These are phyloP conservation scores for Passiflora organensis DNA, from an alignment of 345 rosid species.

Conservation along the genomic window DNA sequence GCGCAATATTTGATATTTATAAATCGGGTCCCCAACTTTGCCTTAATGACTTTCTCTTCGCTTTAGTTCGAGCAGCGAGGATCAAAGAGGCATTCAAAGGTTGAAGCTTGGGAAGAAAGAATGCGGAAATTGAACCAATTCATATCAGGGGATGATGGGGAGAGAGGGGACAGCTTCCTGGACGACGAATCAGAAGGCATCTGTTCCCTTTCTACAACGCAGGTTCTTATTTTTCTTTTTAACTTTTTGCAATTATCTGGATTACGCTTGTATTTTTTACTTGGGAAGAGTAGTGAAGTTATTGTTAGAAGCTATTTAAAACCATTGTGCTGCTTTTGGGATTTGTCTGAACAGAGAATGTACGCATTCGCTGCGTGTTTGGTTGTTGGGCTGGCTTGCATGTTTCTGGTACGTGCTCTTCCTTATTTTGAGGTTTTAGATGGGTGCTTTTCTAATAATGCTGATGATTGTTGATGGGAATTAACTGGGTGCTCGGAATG, in stretches of 20 bases:
- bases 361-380: conserved; percentile 64
- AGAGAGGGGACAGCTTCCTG: conserved; percentile 34
- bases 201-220: conserved; percentile 66
- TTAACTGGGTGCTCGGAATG: too few species aligned
- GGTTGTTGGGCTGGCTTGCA: conserved; percentile 55
- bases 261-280: not conserved
- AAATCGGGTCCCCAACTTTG: too few species aligned
- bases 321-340: conserved; percentile 8
- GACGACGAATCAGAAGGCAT: conserved; percentile 65
- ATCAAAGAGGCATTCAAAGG: too few species aligned
- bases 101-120: not conserved
- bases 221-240: conserved; percentile 36
- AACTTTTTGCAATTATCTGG: not conserved
- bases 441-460: too few species aligned
- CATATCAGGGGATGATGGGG: conserved; percentile 47
- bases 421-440: too few species aligned
- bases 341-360: conserved; percentile 50
- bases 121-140: conserved; percentile 60
- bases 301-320: not conserved
- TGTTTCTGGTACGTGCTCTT: conserved; percentile 60
- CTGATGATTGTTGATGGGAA: too few species aligned
- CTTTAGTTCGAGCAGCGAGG: too few species aligned
- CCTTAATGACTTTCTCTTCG: too few species aligned
- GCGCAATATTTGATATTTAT: too few species aligned
- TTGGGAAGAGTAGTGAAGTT: not conserved